A percentile compares a stretch with the other conserved stretches of the same genome.
These are phyloP conservation scores for Fusarium euwallaceae DNA, from an alignment of 2,329 filamentous ascomycete species.

Conservation along the genomic window DNA sequence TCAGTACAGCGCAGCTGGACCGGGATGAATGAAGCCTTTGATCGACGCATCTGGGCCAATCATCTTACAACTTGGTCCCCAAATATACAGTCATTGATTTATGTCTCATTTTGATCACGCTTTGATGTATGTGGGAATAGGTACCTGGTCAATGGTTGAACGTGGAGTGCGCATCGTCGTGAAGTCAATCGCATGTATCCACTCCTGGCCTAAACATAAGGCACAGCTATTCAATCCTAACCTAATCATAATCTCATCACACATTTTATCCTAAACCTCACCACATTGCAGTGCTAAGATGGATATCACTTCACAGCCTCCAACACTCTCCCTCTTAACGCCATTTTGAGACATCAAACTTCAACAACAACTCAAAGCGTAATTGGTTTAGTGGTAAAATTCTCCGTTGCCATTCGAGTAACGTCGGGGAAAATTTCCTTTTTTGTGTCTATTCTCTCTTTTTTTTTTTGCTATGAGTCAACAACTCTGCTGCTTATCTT, in stretches of 20 bases:
- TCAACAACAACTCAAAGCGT: constrained; percentile 11
- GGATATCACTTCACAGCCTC: neutral
- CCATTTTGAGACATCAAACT: accelerated
- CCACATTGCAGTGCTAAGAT: neutral
- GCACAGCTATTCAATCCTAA: neutral
- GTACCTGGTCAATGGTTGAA: neutral
- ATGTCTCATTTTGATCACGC: neutral
- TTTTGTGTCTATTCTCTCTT: neutral
- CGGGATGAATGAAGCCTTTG: neutral
- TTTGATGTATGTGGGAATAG: neutral
- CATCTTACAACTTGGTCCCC: neutral
- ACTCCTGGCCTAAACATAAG: neutral
- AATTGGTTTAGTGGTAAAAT: constrained; percentile 44
- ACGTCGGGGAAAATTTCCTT: neutral
- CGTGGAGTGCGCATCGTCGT: neutral
- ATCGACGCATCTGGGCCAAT: neutral
- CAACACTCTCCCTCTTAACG: neutral
- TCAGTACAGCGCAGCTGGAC: neutral
- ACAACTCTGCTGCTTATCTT: neutral
- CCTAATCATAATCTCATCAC: no score
- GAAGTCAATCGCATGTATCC: neutral
- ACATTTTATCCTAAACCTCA: neutral
- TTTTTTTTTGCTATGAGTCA: neutral
- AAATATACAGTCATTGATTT: neutral
- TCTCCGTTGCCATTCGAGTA: constrained; percentile 38